phyloP scores from a whole-genome alignment of 2,329 filamentous ascomycete genomes.

The Thelonectria discophora region DNA sequence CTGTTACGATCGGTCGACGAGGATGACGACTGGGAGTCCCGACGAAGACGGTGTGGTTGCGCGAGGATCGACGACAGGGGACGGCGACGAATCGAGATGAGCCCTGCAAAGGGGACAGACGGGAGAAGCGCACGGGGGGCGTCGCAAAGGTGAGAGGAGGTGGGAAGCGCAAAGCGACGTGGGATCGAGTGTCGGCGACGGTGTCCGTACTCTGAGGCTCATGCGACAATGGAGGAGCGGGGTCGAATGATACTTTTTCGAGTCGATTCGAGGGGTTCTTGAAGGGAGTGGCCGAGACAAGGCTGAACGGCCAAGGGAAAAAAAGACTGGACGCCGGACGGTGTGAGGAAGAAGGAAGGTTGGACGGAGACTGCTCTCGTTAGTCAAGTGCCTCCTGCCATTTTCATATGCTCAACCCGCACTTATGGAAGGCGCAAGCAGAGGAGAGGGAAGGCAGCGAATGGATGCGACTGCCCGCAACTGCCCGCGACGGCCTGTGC shows the following conservation, averaged over 20 bases:
- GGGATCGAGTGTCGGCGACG: neutral
- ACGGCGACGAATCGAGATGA: neutral
- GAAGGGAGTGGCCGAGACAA: neutral
- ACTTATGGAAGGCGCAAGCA: too few species aligned
- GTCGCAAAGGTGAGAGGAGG: neutral
- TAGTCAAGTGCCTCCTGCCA: too few species aligned
- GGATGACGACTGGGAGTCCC: constrained; percentile 1
- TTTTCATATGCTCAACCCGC: too few species aligned
- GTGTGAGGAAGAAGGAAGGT: too few species aligned
- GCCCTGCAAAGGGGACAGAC: neutral
- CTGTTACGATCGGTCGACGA: constrained; percentile 26
- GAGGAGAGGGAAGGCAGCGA: too few species aligned
- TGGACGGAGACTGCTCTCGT: too few species aligned
- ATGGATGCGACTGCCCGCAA: too few species aligned
- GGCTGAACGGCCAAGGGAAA: too few species aligned
- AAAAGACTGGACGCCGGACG: too few species aligned
- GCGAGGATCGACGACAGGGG: constrained; percentile 5
- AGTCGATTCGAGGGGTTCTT: neutral
- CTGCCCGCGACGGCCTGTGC: too few species aligned
- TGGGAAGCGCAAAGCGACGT: neutral
- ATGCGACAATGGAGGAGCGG: constrained; percentile 4
- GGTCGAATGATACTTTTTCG: neutral
- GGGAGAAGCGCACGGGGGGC: neutral
- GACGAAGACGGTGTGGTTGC: constrained; percentile 12
- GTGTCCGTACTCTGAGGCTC: constrained; percentile 2